These are phyloP conservation scores for Eleusine indica DNA, from an alignment of 176 grass and related monocot species.

Conservation along the genomic window DNA sequence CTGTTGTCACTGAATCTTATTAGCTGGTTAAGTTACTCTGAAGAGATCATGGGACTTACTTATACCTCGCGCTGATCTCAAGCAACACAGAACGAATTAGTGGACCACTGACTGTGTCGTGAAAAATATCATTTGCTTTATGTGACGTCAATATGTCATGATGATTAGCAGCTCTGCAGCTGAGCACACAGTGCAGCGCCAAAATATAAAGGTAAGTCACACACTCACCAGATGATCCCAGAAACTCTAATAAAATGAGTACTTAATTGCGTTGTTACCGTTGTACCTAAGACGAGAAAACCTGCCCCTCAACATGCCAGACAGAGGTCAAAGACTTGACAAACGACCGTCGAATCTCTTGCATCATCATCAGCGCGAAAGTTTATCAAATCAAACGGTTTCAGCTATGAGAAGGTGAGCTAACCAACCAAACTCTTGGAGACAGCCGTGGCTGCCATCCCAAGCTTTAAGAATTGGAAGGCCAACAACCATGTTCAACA, in stretches of 20 bases:
- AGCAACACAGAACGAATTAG: no score
- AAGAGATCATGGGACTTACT: no score
- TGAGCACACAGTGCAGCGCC: neutral
- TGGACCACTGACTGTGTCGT: no score
- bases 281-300: neutral
- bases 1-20: no score
- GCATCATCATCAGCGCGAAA: neutral
- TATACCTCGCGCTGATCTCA: no score
- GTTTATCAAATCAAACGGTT: neutral
- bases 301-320: neutral
- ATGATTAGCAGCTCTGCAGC: neutral
- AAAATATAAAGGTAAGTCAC: neutral
- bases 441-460: neutral
- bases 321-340: neutral
- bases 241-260: neutral
- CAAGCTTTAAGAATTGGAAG: neutral
- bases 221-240: neutral
- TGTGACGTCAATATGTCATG: neutral
- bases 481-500: conserved; percentile 9
- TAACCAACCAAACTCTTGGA: conserved; percentile 24
- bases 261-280: neutral
- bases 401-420: conserved; percentile 24
- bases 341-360: neutral
- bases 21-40: no score
- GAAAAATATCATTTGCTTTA: no score